Percentiles rank a stretch among this genome's conserved stretches.
Conservation (phyloP, 768 basidiomycete genomes). For the Asterophora parasitica region DNA sequence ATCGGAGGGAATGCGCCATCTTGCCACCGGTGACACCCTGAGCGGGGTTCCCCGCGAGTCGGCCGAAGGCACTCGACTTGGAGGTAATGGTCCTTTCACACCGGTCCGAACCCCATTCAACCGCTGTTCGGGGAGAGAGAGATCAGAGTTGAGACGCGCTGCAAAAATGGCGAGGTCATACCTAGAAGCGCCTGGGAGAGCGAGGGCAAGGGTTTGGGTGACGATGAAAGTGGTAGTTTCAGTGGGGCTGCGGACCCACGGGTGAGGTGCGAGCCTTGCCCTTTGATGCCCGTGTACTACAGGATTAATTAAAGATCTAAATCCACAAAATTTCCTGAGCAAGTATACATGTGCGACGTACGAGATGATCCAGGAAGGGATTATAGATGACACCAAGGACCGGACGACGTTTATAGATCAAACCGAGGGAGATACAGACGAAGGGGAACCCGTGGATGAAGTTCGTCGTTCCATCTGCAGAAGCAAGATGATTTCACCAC, state of each 20-base stretch:
- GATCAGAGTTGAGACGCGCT: conserved; percentile 3
- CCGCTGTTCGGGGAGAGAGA: conserved; percentile 34
- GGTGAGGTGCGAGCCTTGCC: conserved; percentile 75
- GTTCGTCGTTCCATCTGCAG: conserved; percentile 81
- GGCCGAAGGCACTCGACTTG: conserved; percentile 65
- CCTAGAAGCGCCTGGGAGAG: conserved; percentile 72
- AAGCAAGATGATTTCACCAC: background rate
- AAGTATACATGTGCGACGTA: conserved; percentile 25
- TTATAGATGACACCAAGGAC: conserved; percentile 92
- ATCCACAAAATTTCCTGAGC: background rate
- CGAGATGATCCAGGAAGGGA: conserved; percentile 84
- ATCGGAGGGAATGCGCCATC: conserved; percentile 83
- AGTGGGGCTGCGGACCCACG: conserved; percentile 37
- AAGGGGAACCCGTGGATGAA: conserved; percentile 85
- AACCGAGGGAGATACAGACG: conserved; percentile 86
- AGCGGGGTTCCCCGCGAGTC: conserved; percentile 67
- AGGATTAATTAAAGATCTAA: background rate
- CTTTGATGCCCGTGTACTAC: conserved; percentile 75
- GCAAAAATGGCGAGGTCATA: conserved; percentile 23
- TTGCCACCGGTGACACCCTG: conserved; percentile 62
- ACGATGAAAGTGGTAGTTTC: conserved; percentile 59
- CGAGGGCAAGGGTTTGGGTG: conserved; percentile 58
- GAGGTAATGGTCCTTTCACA: conserved; percentile 42
- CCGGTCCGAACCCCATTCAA: conserved; percentile 90
- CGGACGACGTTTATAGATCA: conserved; percentile 78